Conservation (phyloP, 176 grass and related monocot genomes). For the Stipa capillata region DNA sequence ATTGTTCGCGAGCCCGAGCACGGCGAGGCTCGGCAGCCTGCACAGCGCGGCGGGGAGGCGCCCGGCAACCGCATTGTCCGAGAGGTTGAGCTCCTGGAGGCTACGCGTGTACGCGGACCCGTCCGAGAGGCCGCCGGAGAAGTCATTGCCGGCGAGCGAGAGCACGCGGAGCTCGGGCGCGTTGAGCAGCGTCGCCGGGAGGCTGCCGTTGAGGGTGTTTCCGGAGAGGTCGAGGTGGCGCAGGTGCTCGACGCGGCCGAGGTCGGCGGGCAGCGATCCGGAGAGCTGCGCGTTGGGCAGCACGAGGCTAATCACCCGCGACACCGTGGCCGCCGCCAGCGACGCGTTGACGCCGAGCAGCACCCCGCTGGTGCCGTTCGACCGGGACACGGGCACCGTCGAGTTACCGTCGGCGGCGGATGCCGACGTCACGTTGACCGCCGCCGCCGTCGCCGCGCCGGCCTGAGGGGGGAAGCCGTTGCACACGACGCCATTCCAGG, state of each 20-base stretch:
- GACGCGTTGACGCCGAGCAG: conserved; percentile 1
- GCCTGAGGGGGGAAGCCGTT: conserved; percentile 47
- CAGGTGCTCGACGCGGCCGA: conserved; percentile 69
- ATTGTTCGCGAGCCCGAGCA: conserved; percentile 57
- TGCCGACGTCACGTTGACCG: background rate
- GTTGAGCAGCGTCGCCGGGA: conserved; percentile 51
- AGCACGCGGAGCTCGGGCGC: conserved; percentile 63
- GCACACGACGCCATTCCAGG: conserved; percentile 89
- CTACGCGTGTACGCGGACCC: background rate
- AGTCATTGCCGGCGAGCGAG: conserved; percentile 48
- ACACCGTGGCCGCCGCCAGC: conserved; percentile 34
- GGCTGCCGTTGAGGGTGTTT: conserved; percentile 44
- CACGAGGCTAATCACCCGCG: conserved; percentile 71
- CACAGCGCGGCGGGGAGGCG: conserved; percentile 37
- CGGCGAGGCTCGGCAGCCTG: conserved; percentile 40
- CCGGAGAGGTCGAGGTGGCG: conserved; percentile 87
- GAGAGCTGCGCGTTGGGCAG: conserved; percentile 55
- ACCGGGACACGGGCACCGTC: background rate
- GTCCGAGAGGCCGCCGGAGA: conserved; percentile 54
- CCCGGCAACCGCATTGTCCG: conserved; percentile 52
- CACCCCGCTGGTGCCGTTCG: background rate
- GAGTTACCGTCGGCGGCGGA: background rate
- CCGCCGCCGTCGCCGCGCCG: background rate
- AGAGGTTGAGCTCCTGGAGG: conserved; percentile 76
- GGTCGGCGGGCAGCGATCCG: conserved; percentile 37